Conservation (phyloP, 2,329 filamentous ascomycete genomes). For the Monilinia vaccinii-corymbosi region DNA sequence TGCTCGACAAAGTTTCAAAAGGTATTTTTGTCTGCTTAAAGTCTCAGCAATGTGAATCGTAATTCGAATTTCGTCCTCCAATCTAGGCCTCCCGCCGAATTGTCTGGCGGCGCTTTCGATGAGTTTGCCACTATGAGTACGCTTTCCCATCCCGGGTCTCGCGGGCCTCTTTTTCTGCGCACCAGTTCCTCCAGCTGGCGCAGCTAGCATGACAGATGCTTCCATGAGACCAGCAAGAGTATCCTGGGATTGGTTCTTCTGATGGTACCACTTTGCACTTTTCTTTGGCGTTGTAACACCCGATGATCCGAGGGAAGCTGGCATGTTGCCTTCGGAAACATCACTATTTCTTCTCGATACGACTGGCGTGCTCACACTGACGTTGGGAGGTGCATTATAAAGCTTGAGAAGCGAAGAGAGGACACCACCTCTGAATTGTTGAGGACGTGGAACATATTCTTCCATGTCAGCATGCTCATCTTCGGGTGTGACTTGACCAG, state of each 20-base stretch:
- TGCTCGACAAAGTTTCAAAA: constrained; percentile 74
- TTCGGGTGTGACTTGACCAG: constrained; percentile 38
- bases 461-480: constrained; percentile 38
- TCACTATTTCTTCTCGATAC: constrained; percentile 23
- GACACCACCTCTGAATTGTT: constrained; percentile 63
- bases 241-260: constrained; percentile 36
- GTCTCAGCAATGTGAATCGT: constrained; percentile 57
- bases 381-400: constrained; percentile 43
- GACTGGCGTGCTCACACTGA: constrained; percentile 5
- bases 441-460: constrained; percentile 57
- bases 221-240: constrained; percentile 44
- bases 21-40: constrained; percentile 70
- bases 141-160: constrained; percentile 24
- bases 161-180: constrained; percentile 22
- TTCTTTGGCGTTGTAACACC: constrained; percentile 31
- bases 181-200: constrained; percentile 36
- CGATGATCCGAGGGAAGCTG: constrained; percentile 34
- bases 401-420: constrained; percentile 64
- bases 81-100: constrained; percentile 21
- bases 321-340: constrained; percentile 30
- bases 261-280: constrained; percentile 30
- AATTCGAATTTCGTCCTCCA: constrained; percentile 36
- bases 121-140: constrained; percentile 21
- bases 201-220: constrained; percentile 44
- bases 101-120: constrained; percentile 20